Evolutionary conservation across 2,329 filamentous ascomycete species (phyloP), one percentile per base, ranked within the genome.

Genomic region (Microsporum audouinii): DNA sequence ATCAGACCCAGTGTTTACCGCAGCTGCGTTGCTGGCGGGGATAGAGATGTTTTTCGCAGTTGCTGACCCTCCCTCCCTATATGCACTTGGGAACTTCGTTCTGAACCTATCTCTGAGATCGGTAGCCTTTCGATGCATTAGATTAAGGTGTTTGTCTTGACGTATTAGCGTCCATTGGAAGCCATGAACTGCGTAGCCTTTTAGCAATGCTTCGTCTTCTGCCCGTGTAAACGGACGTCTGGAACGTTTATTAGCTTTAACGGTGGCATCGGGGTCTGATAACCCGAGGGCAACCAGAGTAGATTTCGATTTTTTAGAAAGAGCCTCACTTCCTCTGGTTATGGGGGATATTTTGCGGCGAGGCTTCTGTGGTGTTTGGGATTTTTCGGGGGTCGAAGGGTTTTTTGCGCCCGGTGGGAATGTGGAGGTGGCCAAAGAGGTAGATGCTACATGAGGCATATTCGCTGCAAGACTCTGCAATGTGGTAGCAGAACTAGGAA

Each of bases 51-150:
- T 65, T 43, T 71, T 72, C 17, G 70, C 71, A 27, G 68, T 75
- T 27, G 74, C 72, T 17, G 73, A 73, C n/a, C 74, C 74, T 2
- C 74, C 74, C 34, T 76, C 70, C 10, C 76, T 76, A 67, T 84
- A 86, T 17, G 78, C 75, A 34, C 83, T 77, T 0, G 83, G 82
- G 65, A 80, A 86, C 36, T 78, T 78, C 5, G 81, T 84, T 14
- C 84, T 77, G 64, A 86, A 84, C 2, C 83, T 79, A 68, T 86
- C 84, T 36, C 84, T 77, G 12, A 87, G 68, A 66, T 86, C 84
- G 1, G 82, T 84, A 14, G 81, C 75, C 51, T 78, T 78, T 47
- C 83, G 77, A 64, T 79, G 74, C 7, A 70, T 68, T 51, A 86
- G 76, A 10, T 78, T 76, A 2, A 85, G 70, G 4, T 77, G 73